phyloP scores from a whole-genome alignment of 106 monocot species.

The Xerophyta viscosa region DNA sequence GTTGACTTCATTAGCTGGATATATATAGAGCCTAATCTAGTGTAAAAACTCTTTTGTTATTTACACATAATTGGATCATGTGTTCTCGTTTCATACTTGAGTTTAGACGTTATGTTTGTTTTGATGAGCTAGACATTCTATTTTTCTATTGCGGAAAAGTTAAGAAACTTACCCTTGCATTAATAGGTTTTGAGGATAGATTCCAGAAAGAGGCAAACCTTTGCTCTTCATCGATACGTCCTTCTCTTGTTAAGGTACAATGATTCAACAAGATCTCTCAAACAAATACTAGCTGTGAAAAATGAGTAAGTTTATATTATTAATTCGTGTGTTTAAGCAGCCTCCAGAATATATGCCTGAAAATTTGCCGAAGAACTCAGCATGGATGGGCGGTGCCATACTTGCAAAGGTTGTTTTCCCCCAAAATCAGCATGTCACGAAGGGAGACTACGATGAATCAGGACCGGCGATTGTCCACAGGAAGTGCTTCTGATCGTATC shows the following conservation, averaged over 20 bases:
- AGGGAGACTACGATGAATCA: conserved; percentile 88
- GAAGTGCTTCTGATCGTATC: conserved; percentile 65
- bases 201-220: conserved; percentile 87
- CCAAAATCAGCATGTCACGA: conserved; percentile 97
- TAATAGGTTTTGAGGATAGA: conserved; percentile 81
- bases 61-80: not conserved
- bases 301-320: no score
- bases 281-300: no score
- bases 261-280: not conserved
- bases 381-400: conserved; percentile 98
- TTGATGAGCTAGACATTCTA: no score
- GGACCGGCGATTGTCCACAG: conserved; percentile 88
- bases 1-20: not conserved
- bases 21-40: no score
- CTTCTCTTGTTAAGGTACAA: conserved; percentile 83
- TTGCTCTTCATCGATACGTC: conserved; percentile 70
- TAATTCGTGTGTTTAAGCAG: conserved; percentile 18
- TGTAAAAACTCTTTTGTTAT: not conserved
- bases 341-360: conserved; percentile 98
- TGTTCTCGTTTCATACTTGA: not conserved
- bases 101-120: no score
- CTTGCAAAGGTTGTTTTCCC: conserved; percentile 97
- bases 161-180: conserved; percentile 1
- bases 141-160: no score
- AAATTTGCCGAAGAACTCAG: conserved; percentile 73